Evolutionary conservation across 2,329 filamentous ascomycete species (phyloP), one percentile per base, ranked within the genome.

Genomic region (Xylariaceae sp.): DNA sequence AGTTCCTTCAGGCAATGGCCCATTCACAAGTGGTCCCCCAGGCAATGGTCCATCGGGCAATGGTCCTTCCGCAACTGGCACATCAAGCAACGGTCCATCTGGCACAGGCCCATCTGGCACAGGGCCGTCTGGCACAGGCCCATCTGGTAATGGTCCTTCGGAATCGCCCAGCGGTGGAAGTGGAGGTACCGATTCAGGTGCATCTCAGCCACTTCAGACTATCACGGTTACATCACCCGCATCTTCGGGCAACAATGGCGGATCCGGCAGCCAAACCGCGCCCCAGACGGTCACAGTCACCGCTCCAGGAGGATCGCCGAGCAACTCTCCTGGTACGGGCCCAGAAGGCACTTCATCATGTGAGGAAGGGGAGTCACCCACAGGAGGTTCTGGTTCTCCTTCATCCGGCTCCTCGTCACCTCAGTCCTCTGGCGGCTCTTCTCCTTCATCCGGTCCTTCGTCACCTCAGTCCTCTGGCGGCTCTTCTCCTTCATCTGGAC

Each of bases 231-330:
- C 34, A 14, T 14, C 16, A 38, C 34, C 34, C 13, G 34, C 34
- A 13, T 38, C 34, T 38, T 16, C 34, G 13, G 16, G 34, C 34
- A 38, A 38, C 9, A 38, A 16, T 38, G 34, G 34, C 5, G 34
- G 13, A 16, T 38, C 34, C 13, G 34, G 34, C 13, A 16, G 34
- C 16, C 13, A 38, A 9, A 14, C 34, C 16, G 34, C 18, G 33
- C 56, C 47, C 9, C 51, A 55, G 17, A 59, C 56, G 11, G 41
- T 59, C 16, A 59, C 56, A 9, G 16, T 59, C 13, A 59, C 56
- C 19, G 55, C 55, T 43, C 28, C 42, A 13, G 52, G 48, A 33
- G 52, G 41, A n/a, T 49, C 49, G 16, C 51, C 51, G 40, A 57
- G 38, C 31, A 57, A 50, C 17, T 31, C 45, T 6, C 16, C 41